Conservation (phyloP, 768 basidiomycete genomes). For the Cubamyces lactineus region DNA sequence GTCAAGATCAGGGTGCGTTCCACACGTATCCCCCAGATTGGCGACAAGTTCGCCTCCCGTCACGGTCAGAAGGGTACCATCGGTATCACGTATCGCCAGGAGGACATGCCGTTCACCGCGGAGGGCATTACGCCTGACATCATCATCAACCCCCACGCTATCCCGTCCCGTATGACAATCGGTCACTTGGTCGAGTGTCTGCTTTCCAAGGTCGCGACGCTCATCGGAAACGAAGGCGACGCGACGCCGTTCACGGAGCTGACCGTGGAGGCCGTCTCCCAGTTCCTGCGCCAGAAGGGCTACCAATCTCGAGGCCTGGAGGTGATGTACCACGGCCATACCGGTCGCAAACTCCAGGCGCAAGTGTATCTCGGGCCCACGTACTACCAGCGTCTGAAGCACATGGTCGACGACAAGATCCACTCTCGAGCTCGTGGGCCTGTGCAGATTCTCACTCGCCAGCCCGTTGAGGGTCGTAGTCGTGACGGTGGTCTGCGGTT, state of each 20-base stretch:
- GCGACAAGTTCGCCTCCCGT: constrained; percentile 99
- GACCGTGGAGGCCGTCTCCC: constrained; percentile 98
- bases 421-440: constrained; percentile 97
- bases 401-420: constrained; percentile 99
- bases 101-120: constrained; percentile 99
- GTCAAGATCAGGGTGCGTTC: constrained; percentile 97
- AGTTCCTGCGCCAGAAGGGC: constrained; percentile 81
- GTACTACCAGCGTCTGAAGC: constrained; percentile 98
- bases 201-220: constrained; percentile 92
- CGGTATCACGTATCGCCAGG: constrained; percentile 98
- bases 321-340: constrained; percentile 99
- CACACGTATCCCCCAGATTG: constrained; percentile 95
- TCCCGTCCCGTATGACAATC: constrained; percentile 99
- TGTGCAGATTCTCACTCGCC: constrained; percentile 95
- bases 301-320: constrained; percentile 98
- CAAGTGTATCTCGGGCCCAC: constrained; percentile 99
- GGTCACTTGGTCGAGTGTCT: constrained; percentile 99
- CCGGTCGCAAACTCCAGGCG: constrained; percentile 96
- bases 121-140: constrained; percentile 97
- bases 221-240: constrained; percentile 96
- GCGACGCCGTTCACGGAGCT: constrained; percentile 98
- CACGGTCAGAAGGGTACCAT: constrained; percentile 99
- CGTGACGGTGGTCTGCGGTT: constrained; percentile 98
- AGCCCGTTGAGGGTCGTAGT: constrained; percentile 98
- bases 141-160: constrained; percentile 99